A percentile compares a stretch with the other conserved stretches of the same genome.
Conservation (phyloP, 2,329 filamentous ascomycete species). For the Bisporella sp. region DNA sequence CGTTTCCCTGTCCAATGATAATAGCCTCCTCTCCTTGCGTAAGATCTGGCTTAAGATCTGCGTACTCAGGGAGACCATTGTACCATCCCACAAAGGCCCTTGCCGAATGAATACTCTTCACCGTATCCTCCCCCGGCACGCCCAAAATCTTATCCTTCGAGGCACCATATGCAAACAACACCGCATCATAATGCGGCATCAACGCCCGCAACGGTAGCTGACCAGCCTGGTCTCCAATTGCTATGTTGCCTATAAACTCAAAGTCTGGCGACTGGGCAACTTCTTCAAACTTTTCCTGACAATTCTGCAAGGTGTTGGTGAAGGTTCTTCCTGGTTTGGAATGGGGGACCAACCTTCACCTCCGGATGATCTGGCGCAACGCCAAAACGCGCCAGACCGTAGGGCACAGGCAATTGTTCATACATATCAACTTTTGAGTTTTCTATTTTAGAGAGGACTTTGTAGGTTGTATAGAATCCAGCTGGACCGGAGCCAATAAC, state of each 20-base stretch:
- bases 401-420: slow-evolving; percentile 86
- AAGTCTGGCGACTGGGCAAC: slow-evolving; percentile 78
- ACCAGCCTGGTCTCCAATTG: slow-evolving; percentile 54
- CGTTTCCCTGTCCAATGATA: slow-evolving; percentile 91
- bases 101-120: slow-evolving; percentile 77
- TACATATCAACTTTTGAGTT: slow-evolving; percentile 87
- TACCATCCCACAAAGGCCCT: slow-evolving; percentile 97
- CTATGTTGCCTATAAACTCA: slow-evolving; percentile 84
- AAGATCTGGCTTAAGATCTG: slow-evolving; percentile 65
- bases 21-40: slow-evolving; percentile 73
- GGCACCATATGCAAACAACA: slow-evolving; percentile 90
- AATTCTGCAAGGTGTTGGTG: slow-evolving; percentile 56
- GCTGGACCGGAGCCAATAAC: slow-evolving; percentile 91
- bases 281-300: slow-evolving; percentile 86
- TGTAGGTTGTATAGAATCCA: slow-evolving; percentile 89
- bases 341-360: slow-evolving; percentile 63
- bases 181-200: slow-evolving; percentile 79
- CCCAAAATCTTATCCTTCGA: slow-evolving; percentile 73
- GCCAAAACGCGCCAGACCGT: slow-evolving; percentile 84
- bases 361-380: slow-evolving; percentile 98
- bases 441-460: slow-evolving; percentile 69
- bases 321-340: not conserved
- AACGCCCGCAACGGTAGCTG: slow-evolving; percentile 61
- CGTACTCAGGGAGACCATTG: slow-evolving; percentile 84
- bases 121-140: slow-evolving; percentile 68